Percentiles rank a stretch among this genome's conserved stretches.
Conservation (phyloP, 192 early-diverging fungal genomes). For the Lunasporangiospora selenospora region DNA sequence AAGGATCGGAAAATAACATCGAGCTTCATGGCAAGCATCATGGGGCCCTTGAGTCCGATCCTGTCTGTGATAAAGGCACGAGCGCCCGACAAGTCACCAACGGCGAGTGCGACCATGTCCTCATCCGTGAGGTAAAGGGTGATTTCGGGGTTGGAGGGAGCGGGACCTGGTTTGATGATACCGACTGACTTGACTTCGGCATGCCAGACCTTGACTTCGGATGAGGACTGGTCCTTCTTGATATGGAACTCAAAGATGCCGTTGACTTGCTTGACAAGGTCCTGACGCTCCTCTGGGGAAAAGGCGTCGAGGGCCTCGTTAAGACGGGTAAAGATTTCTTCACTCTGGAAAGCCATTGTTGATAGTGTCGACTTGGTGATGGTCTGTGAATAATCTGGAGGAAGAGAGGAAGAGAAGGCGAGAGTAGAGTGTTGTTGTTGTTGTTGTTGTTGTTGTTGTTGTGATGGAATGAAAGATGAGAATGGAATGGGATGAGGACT, state of each 20-base stretch:
- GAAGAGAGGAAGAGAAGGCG: neutral
- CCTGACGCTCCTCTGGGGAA: slow-evolving; percentile 61
- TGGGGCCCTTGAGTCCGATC: slow-evolving; percentile 81
- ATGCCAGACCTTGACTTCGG: slow-evolving; percentile 79
- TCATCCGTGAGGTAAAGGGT: slow-evolving; percentile 75
- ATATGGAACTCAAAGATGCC: slow-evolving; percentile 78
- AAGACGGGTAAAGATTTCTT: slow-evolving; percentile 71
- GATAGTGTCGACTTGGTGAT: neutral
- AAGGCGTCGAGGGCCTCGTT: slow-evolving; percentile 54
- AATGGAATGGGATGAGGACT: neutral
- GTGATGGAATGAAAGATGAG: neutral
- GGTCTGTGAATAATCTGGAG: neutral
- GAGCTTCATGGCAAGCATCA: slow-evolving; percentile 78
- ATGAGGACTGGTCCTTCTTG: slow-evolving; percentile 58
- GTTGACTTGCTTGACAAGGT: slow-evolving; percentile 69
- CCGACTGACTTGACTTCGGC: slow-evolving; percentile 69
- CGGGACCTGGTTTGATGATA: slow-evolving; percentile 59
- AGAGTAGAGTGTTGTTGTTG: neutral
- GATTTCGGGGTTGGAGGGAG: slow-evolving; percentile 72
- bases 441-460: neutral
- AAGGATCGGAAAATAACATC: slow-evolving; percentile 65
- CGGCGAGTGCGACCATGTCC: slow-evolving; percentile 85
- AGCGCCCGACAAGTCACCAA: slow-evolving; percentile 81
- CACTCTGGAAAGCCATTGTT: slow-evolving; percentile 65
- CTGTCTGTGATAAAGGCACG: slow-evolving; percentile 94